Conservation (phyloP, 2,329 filamentous ascomycete species). For the Mycogone perniciosa region DNA sequence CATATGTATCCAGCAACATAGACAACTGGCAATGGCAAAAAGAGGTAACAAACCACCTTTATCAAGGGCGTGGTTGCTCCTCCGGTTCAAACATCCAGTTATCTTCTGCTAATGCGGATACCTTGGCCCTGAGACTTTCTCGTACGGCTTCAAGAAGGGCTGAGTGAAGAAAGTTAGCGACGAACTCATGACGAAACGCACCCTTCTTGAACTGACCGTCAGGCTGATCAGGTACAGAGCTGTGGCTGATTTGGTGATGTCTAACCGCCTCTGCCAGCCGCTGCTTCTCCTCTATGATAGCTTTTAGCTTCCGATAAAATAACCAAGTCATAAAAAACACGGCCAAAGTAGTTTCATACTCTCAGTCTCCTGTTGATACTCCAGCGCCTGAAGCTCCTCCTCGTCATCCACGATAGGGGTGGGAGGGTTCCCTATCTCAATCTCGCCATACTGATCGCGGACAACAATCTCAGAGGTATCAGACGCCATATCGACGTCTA, state of each 20-base stretch:
- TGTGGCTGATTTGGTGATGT: slow-evolving; percentile 52
- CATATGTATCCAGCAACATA: slow-evolving; percentile 17
- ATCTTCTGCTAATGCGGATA: slow-evolving; percentile 69
- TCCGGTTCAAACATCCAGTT: slow-evolving; percentile 87
- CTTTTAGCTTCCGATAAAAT: not conserved
- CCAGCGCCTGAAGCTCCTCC: slow-evolving; percentile 45
- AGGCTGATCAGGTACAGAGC: slow-evolving; percentile 52
- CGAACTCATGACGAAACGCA: not conserved
- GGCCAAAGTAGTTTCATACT: slow-evolving; percentile 31
- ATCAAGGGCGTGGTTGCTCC: slow-evolving; percentile 37
- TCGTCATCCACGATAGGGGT: slow-evolving; percentile 47
- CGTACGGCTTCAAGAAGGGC: slow-evolving; percentile 66
- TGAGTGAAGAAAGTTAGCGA: slow-evolving; percentile 21
- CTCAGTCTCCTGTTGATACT: slow-evolving; percentile 52
- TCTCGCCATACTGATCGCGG: slow-evolving; percentile 56
- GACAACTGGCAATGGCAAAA: slow-evolving; percentile 17
- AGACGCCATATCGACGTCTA: slow-evolving; percentile 38
- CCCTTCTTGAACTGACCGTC: slow-evolving; percentile 47
- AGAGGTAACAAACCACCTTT: slow-evolving; percentile 8
- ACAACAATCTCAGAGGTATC: slow-evolving; percentile 54
- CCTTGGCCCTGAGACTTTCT: slow-evolving; percentile 64
- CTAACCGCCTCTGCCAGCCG: slow-evolving; percentile 55
- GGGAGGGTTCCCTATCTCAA: slow-evolving; percentile 53
- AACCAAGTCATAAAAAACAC: slow-evolving; percentile 1
- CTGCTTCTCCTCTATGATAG: slow-evolving; percentile 49